Percentiles rank a stretch among this genome's conserved stretches.
Conservation (phyloP, 2,329 filamentous ascomycete genomes). For the Colletotrichum phormii region DNA sequence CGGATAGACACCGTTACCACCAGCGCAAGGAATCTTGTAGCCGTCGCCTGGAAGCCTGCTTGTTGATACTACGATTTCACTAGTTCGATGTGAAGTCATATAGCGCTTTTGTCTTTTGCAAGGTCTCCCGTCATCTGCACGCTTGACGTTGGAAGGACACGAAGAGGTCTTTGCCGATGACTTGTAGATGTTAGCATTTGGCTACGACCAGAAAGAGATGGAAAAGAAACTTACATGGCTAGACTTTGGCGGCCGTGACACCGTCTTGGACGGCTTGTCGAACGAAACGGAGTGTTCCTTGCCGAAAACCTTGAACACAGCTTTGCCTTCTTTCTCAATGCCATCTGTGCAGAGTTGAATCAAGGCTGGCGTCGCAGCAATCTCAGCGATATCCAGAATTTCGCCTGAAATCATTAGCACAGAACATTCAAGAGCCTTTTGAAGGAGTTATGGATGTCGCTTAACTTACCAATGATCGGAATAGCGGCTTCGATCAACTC, state of each 20-base stretch:
- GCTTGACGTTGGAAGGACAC: neutral
- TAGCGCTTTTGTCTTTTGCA: slow-evolving; percentile 8
- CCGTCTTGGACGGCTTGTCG: neutral
- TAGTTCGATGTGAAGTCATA: neutral
- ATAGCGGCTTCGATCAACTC: neutral
- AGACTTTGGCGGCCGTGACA: slow-evolving; percentile 6
- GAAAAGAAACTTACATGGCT: neutral
- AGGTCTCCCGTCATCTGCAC: neutral
- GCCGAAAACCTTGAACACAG: neutral
- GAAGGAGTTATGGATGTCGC: neutral
- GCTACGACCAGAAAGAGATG: too few species aligned
- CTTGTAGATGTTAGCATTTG: neutral
- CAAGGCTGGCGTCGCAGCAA: neutral
- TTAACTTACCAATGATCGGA: neutral
- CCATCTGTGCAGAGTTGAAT: neutral
- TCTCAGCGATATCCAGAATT: neutral
- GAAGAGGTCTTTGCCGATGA: slow-evolving; percentile 4
- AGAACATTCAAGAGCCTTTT: neutral
- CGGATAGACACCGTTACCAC: neutral
- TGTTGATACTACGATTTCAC: neutral
- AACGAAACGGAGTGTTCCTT: slow-evolving; percentile 1
- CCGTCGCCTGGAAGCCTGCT: neutral
- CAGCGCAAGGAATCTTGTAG: neutral
- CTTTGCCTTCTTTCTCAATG: slow-evolving; percentile 1
- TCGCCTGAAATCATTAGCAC: neutral